Conservation (phyloP, 257 asterid genomes). For the Ocimum tenuiflorum region DNA sequence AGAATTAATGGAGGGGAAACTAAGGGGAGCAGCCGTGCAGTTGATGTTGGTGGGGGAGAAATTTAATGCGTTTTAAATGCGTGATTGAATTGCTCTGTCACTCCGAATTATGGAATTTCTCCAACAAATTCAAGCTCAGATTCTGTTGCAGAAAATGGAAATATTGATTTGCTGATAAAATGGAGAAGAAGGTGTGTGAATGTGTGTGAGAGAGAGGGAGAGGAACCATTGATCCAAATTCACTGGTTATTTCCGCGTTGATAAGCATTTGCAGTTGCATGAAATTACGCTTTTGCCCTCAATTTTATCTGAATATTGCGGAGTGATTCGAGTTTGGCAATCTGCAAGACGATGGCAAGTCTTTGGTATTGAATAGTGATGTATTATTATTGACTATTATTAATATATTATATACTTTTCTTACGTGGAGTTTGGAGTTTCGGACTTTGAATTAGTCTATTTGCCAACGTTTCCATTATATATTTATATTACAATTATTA, state of each 20-base stretch:
- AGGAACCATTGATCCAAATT: not conserved
- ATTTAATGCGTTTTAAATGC: slow-evolving; percentile 29
- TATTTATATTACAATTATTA: too few relatives aligned
- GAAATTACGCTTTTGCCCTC: slow-evolving; percentile 19
- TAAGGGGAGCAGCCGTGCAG: slow-evolving; percentile 37
- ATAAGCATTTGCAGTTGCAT: not conserved
- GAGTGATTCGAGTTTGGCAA: not conserved
- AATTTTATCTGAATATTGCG: too few relatives aligned
- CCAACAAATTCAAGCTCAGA: not conserved
- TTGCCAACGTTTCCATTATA: too few relatives aligned
- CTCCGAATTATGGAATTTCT: not conserved
- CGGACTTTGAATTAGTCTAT: not conserved
- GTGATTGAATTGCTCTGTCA: slow-evolving; percentile 14
- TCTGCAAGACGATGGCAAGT: not conserved
- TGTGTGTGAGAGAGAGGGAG: not conserved
- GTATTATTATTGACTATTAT: not conserved
- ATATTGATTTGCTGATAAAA: slow-evolving; percentile 11
- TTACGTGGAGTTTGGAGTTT: not conserved
- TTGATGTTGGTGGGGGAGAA: slow-evolving; percentile 36
- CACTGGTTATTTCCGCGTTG: slow-evolving; percentile 1
- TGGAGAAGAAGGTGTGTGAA: not conserved
- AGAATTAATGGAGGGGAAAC: slow-evolving; percentile 30
- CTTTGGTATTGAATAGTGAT: not conserved
- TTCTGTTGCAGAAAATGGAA: not conserved
- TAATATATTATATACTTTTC: not conserved